phyloP scores from a whole-genome alignment of 768 basidiomycete genomes.

The Tubosaeta sp. region DNA sequence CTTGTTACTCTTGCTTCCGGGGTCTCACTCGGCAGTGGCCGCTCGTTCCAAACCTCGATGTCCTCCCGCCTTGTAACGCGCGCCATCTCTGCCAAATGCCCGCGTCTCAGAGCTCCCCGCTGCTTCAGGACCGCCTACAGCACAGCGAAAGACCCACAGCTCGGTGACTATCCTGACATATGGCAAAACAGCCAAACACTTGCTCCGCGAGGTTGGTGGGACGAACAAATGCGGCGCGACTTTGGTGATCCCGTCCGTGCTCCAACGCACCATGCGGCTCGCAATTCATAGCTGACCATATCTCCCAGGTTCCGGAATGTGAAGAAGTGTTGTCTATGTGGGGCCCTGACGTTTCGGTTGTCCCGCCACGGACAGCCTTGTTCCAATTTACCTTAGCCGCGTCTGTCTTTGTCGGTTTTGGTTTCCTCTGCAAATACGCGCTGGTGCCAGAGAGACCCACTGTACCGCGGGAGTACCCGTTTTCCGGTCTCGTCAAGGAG shows the following conservation, averaged over 20 bases:
- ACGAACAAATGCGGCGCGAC: constrained; percentile 71
- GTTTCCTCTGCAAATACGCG: constrained; percentile 50
- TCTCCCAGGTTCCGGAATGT: constrained; percentile 64
- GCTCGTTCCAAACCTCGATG: constrained; percentile 14
- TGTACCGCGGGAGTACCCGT: constrained; percentile 73
- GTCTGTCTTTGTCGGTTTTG: constrained; percentile 60
- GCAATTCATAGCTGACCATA: constrained; percentile 11
- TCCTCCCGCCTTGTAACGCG: constrained; percentile 16
- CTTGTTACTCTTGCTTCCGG: constrained; percentile 6
- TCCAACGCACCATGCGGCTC: constrained; percentile 6
- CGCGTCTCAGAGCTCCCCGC: not conserved
- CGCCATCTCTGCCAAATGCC: constrained; percentile 6
- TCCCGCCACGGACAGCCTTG: constrained; percentile 56
- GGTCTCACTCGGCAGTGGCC: constrained; percentile 15
- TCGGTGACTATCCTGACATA: constrained; percentile 69
- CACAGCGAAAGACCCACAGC: constrained; percentile 52
- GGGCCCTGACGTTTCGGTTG: constrained; percentile 72
- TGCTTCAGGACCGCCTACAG: constrained; percentile 13
- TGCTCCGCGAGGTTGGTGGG: constrained; percentile 69
- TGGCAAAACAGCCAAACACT: constrained; percentile 61
- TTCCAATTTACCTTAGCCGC: constrained; percentile 61
- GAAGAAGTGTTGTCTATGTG: constrained; percentile 84
- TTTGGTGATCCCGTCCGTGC: constrained; percentile 69
- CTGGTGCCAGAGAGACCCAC: constrained; percentile 60
- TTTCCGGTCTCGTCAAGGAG: constrained; percentile 66